A percentile compares a stretch with the other conserved stretches of the same genome.
Evolutionary conservation across 2,329 filamentous ascomycete genomes (phyloP).

Genomic region (Hansfordia pulvinata): DNA sequence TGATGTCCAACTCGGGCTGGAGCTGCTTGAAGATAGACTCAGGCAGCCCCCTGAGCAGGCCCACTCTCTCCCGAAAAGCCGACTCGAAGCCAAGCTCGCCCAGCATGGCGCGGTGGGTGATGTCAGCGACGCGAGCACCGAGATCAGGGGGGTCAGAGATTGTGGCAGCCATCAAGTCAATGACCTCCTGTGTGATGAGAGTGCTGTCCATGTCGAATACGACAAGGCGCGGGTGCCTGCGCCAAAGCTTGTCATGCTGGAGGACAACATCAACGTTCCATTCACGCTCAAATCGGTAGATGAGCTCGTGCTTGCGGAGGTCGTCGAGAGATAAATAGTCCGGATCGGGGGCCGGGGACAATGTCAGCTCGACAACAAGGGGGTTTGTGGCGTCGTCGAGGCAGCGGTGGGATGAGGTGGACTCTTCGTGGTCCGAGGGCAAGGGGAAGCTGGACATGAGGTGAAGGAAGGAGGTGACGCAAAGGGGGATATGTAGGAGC

Average conservation of each 20-base stretch:
- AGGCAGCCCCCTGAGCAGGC: constrained; percentile 68
- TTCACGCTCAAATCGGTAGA: constrained; percentile 74
- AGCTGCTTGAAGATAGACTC: constrained; percentile 68
- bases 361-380: constrained; percentile 50
- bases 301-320: constrained; percentile 65
- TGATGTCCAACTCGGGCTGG: constrained; percentile 62
- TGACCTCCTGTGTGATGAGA: constrained; percentile 92
- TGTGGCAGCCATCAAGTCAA: constrained; percentile 81
- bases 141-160: constrained; percentile 56
- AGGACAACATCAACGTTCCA: constrained; percentile 81
- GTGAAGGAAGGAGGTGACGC: constrained; percentile 52
- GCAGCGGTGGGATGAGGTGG: constrained; percentile 49
- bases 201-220: constrained; percentile 99
- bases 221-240: constrained; percentile 70
- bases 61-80: constrained; percentile 69
- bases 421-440: constrained; percentile 33
- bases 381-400: constrained; percentile 47
- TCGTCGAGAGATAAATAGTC: constrained; percentile 55
- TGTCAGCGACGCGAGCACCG: constrained; percentile 70
- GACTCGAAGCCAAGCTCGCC: constrained; percentile 87
- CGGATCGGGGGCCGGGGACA: constrained; percentile 44
- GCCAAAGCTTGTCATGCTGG: constrained; percentile 59
- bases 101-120: constrained; percentile 89
- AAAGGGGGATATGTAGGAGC: constrained; percentile 50
- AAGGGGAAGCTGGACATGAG: constrained; percentile 50